A percentile compares a stretch with the other conserved stretches of the same genome.
These are phyloP conservation scores for Cytospora schulzeri DNA, from an alignment of 2,329 filamentous ascomycete species.

Conservation along the genomic window DNA sequence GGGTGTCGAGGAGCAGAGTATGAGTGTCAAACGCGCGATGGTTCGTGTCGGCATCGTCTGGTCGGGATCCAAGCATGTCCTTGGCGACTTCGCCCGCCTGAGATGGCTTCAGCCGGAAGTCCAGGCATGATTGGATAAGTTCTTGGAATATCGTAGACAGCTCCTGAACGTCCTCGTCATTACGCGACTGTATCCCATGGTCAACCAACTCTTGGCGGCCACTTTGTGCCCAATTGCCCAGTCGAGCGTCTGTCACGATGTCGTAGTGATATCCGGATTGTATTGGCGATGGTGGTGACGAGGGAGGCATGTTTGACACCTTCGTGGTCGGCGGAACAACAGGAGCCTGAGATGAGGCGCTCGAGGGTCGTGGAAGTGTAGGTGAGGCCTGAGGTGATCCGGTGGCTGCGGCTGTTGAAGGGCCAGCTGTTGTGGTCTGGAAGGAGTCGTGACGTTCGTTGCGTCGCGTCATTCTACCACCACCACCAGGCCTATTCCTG, in stretches of 20 bases:
- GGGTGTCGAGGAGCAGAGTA: constrained; percentile 77
- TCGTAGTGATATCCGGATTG: constrained; percentile 68
- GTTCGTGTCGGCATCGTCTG: constrained; percentile 52
- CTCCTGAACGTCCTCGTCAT: constrained; percentile 67
- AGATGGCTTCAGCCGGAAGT: constrained; percentile 64
- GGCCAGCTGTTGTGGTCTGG: constrained; percentile 35
- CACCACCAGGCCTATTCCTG: constrained; percentile 50
- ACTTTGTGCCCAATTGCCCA: constrained; percentile 67
- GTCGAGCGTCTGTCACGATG: constrained; percentile 69
- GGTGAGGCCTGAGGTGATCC: constrained; percentile 35
- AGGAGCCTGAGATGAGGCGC: constrained; percentile 41
- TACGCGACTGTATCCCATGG: constrained; percentile 64
- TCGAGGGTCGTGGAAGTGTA: constrained; percentile 39
- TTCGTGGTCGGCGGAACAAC: constrained; percentile 21
- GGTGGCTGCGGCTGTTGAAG: constrained; percentile 13
- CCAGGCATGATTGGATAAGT: constrained; percentile 73
- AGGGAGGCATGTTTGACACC: constrained; percentile 33
- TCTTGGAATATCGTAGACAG: constrained; percentile 82
- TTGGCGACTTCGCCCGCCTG: constrained; percentile 75
- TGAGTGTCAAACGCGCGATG: constrained; percentile 60
- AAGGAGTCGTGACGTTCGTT: constrained; percentile 56
- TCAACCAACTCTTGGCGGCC: constrained; percentile 70
- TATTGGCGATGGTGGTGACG: constrained; percentile 37
- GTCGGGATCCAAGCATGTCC: constrained; percentile 67
- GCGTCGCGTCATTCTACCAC: constrained; percentile 49